Percentiles rank a stretch among this genome's conserved stretches.
These are phyloP conservation scores for Mortierella sp. DNA, from an alignment of 371 early-diverging fungal genomes.

Conservation along the genomic window DNA sequence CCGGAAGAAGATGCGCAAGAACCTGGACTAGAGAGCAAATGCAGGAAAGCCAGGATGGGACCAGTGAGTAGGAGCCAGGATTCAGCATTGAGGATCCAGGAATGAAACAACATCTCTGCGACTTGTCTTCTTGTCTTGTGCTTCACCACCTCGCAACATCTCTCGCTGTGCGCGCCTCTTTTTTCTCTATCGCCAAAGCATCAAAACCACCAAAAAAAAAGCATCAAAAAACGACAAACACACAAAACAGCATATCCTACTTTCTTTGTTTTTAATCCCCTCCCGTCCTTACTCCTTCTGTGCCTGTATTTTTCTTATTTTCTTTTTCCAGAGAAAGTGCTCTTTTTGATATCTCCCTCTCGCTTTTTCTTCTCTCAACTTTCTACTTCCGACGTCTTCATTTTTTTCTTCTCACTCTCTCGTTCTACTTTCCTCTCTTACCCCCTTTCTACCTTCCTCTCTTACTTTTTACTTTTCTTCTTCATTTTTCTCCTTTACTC, in stretches of 20 bases:
- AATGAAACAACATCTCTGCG: background rate
- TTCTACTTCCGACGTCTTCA: too few species aligned
- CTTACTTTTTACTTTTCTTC: background rate
- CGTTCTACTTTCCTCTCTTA: too few species aligned
- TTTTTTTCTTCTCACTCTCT: background rate
- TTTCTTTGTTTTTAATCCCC: background rate
- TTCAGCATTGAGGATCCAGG: background rate
- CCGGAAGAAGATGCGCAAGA: constrained; percentile 49
- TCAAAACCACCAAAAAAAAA: too few species aligned
- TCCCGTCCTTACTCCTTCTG: background rate
- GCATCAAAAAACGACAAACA: too few species aligned
- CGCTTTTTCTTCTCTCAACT: too few species aligned
- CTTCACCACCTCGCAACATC: background rate
- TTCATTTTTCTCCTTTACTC: background rate
- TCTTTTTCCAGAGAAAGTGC: background rate
- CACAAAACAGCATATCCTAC: background rate
- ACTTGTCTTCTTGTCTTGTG: background rate
- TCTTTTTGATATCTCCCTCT: too few species aligned
- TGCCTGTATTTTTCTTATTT: too few species aligned
- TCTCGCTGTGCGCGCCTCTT: background rate
- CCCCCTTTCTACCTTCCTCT: too few species aligned
- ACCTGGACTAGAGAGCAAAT: constrained; percentile 3
- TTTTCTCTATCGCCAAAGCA: too few species aligned
- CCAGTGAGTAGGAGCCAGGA: background rate
- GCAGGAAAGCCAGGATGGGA: background rate